Evolutionary conservation across 2,329 filamentous ascomycete genomes (phyloP).

Genomic region (Diaporthe eres): DNA sequence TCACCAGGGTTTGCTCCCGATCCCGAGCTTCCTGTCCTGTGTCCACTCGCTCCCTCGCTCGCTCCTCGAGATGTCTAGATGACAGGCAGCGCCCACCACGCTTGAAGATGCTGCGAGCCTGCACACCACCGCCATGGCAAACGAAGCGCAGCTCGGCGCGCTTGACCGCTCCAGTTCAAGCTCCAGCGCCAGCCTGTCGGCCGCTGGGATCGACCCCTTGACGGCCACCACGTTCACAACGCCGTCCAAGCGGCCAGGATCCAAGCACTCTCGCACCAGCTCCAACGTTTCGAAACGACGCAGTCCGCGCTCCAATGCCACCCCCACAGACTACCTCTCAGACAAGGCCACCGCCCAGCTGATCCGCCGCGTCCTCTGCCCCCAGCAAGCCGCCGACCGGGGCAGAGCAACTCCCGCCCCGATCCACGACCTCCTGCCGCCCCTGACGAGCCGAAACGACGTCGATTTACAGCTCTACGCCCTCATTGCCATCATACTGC

Average conservation of each 20-base stretch:
- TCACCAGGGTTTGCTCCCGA: background rate
- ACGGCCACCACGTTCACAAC: conserved; percentile 39
- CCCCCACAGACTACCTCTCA: conserved; percentile 69
- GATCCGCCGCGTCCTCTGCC: conserved; percentile 86
- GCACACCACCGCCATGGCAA: conserved; percentile 38
- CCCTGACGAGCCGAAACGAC: conserved; percentile 93
- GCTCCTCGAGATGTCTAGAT: background rate
- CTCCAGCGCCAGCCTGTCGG: conserved; percentile 36
- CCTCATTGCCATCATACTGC: conserved; percentile 88
- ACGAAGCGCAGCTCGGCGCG: conserved; percentile 36
- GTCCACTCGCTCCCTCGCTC: background rate
- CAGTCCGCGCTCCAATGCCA: conserved; percentile 33
- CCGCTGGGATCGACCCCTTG: conserved; percentile 29
- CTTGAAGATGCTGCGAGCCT: conserved; percentile 34
- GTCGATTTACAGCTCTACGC: conserved; percentile 95
- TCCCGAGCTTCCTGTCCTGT: background rate
- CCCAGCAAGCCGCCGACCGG: conserved; percentile 75
- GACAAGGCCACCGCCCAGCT: conserved; percentile 85
- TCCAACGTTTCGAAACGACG: conserved; percentile 46
- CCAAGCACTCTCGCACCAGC: conserved; percentile 39
- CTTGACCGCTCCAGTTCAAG: conserved; percentile 25
- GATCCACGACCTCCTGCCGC: conserved; percentile 87
- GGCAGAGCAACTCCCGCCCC: conserved; percentile 67
- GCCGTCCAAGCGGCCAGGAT: conserved; percentile 48
- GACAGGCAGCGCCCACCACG: background rate